Conservation (phyloP, 306 rosid genomes). For the Vigna radiata region DNA sequence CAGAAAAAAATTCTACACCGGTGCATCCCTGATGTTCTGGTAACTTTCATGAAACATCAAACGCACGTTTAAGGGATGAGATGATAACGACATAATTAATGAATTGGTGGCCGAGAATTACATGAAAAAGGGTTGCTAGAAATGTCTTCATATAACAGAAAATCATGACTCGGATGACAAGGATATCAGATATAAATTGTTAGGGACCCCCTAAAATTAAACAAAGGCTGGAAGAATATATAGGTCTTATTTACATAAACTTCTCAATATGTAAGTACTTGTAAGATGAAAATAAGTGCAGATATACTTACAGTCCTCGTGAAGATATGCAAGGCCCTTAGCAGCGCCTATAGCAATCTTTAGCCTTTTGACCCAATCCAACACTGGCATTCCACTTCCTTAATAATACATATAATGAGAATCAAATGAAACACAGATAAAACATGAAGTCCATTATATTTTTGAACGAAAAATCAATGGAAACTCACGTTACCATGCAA, state of each 20-base stretch:
- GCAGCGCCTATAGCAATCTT: slow-evolving; percentile 93
- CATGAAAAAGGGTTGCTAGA: not conserved
- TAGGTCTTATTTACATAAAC: not conserved
- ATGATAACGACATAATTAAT: not conserved
- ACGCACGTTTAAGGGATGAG: not conserved
- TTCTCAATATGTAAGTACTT: not conserved
- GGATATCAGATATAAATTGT: not conserved
- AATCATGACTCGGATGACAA: not conserved
- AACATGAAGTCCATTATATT: not conserved
- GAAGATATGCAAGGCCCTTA: slow-evolving; percentile 89
- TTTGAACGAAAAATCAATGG: slow-evolving; percentile 17
- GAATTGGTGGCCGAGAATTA: not conserved
- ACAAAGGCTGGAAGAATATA: not conserved
- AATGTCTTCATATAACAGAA: not conserved
- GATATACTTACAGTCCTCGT: slow-evolving; percentile 85
- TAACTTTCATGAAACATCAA: slow-evolving; percentile 19
- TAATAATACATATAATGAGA: slow-evolving; percentile 31
- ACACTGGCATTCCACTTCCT: slow-evolving; percentile 70
- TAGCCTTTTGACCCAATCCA: slow-evolving; percentile 81
- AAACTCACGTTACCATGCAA: slow-evolving; percentile 76
- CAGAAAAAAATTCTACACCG: not conserved
- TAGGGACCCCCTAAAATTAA: not conserved
- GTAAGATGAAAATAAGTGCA: slow-evolving; percentile 13
- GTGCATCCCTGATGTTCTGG: not conserved
- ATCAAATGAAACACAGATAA: slow-evolving; percentile 18